Evolutionary conservation across 805 yeast species (phyloP), one percentile per base, ranked within the genome.

Genomic region (Danielia reshetovae): DNA sequence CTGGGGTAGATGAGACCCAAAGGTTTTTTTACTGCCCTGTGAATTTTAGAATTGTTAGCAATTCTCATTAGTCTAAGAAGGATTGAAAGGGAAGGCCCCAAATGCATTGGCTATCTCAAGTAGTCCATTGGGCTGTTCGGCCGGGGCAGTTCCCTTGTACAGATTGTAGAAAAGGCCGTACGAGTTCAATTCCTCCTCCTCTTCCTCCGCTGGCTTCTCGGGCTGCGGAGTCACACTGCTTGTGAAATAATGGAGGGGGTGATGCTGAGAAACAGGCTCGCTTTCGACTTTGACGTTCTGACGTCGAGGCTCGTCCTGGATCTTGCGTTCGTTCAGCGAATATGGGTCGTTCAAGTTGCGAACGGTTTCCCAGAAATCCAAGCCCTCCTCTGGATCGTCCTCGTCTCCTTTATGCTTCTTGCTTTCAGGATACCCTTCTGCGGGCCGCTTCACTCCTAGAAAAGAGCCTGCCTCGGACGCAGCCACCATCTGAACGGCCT

Each of bases 321-420:
- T 27, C 42, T 6, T 18, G 28, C 17, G 29, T 21, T 11, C 26
- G 41, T 18, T 31, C 25, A 2, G n/a, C 8, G 7, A 8, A 16
- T 11, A 24, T 2, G 24, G 11, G 54, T 30, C 72, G 1, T 80
- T 74, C 15, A 80, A 51, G 12, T 77, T 68, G 31, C 81, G 65
- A 72, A 81, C 68, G 2, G 78, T 75, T 42, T 81, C 88, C 83
- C 85, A 81, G 51, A 80, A 81, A 52, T 80, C 87, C 22, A 74
- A 46, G 15, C 75, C 86, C 39, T 77, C 86, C 26, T 78, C 85
- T 4, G 69, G 56, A 9, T 73, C 80, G 24, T 69, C 77, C 9
- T 19, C 22, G 18, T 30, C 33, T 23, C 34, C 4, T 25, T 38
- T 7, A 36, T 35, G 7, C 13, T 27, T 18, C 38, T 35, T 26